Evolutionary conservation across 371 early-diverging fungal species (phyloP), one percentile per base, ranked within the genome.

Genomic region (Mortierella sp.): DNA sequence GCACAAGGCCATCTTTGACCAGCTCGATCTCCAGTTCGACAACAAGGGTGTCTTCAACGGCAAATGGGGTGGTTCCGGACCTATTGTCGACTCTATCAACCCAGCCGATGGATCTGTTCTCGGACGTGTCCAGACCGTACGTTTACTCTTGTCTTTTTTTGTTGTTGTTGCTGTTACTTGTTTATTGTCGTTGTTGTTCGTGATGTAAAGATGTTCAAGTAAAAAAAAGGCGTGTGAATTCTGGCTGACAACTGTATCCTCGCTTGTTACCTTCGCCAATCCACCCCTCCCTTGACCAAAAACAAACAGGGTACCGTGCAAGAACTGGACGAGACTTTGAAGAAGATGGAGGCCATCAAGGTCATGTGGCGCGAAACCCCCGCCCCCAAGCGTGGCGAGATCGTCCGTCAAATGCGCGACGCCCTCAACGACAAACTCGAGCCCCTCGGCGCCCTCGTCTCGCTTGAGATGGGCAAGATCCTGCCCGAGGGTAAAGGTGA

Each of bases 401-500:
- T 98, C 55, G 93, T 98, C 50, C 91, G 98, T 34, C 96, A 97
- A 75, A 98, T 98, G 94, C 93, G 98, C 73, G 94, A 96, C 76
- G 96, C 96, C 24, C 91, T 98, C 46, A 89, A 91, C 67, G 90
- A 88, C 26, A 94, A 97, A 77, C 89, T 94, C 67, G 91, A 95
- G 64, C 95, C 94, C 24, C 90, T 98, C 55, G 98, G 98, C 16
- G 91, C 91, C 44, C 90, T 98, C 26, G 97, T 98, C 14, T 90
- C 97, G 19, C 88, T 98, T 59, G 99, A 98, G 89, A 97, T 98
- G 95, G 99, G 99, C 81, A 98, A 98, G 90, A 98, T 98, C 79
- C 81, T 94, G 67, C 93, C 97, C 31, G 99, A 98, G 88, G 99
- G 98, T 50, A 89, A 97, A 50, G 98, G 99, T 40, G 99, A 98